A percentile compares a stretch with the other conserved stretches of the same genome.
Conservation (phyloP, 768 basidiomycete species). For the Lanmaoa pseudosensibilis region DNA sequence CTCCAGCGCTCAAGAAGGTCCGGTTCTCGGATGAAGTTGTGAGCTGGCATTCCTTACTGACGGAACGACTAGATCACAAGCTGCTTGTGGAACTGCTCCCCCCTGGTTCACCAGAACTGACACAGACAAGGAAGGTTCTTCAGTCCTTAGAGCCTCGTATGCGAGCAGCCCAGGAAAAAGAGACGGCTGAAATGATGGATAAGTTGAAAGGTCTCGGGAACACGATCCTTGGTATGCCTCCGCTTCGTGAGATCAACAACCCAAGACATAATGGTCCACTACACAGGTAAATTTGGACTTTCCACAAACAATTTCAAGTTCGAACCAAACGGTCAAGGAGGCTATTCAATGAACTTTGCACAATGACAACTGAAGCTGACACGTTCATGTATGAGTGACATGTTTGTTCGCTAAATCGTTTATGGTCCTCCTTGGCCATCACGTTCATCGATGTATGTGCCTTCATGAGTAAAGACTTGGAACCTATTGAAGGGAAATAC, state of each 20-base stretch:
- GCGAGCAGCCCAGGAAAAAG: constrained; percentile 76
- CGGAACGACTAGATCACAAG: constrained; percentile 63
- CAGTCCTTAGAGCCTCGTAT: constrained; percentile 61
- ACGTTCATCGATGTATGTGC: constrained; percentile 22
- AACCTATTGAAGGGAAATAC: constrained; percentile 34
- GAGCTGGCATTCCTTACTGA: neutral
- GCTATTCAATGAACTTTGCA: constrained; percentile 89
- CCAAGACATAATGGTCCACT: neutral
- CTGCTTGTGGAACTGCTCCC: constrained; percentile 66
- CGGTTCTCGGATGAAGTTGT: neutral
- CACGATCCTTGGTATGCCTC: constrained; percentile 69
- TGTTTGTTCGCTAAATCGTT: neutral
- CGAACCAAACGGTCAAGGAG: constrained; percentile 90
- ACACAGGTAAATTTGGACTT: constrained; percentile 84
- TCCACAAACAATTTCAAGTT: constrained; percentile 98
- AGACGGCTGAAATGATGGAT: constrained; percentile 88
- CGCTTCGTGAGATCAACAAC: neutral
- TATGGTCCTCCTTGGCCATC: neutral
- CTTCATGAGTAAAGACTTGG: constrained; percentile 22
- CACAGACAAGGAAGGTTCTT: constrained; percentile 51
- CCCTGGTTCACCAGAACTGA: constrained; percentile 47
- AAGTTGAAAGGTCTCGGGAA: constrained; percentile 95
- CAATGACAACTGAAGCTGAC: constrained; percentile 34
- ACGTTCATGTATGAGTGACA: neutral
- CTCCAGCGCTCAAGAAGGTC: constrained; percentile 82